Conservation (phyloP, 2,329 filamentous ascomycete species). For the Ampelomyces quisqualis region DNA sequence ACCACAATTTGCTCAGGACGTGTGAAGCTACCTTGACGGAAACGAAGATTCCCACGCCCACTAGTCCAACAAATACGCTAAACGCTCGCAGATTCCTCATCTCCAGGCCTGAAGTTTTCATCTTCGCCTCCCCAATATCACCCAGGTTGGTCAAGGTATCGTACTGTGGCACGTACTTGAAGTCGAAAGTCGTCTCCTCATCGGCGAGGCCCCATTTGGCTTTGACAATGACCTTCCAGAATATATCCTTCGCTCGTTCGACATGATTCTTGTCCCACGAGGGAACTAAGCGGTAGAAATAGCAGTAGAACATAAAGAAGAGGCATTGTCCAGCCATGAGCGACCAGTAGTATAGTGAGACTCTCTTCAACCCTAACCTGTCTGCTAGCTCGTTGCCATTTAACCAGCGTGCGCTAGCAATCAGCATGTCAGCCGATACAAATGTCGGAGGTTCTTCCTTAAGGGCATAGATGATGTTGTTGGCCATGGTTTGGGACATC, state of each 20-base stretch:
- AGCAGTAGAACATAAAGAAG: slow-evolving; percentile 61
- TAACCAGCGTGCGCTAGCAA: slow-evolving; percentile 67
- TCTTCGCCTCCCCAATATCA: slow-evolving; percentile 44
- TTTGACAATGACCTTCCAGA: slow-evolving; percentile 63
- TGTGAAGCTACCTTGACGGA: slow-evolving; percentile 28
- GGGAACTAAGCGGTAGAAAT: slow-evolving; percentile 53
- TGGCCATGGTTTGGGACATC: slow-evolving; percentile 65
- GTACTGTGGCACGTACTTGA: slow-evolving; percentile 67
- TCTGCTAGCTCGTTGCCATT: slow-evolving; percentile 66
- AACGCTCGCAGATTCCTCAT: slow-evolving; percentile 52
- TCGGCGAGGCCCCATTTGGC: slow-evolving; percentile 64
- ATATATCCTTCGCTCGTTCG: slow-evolving; percentile 51
- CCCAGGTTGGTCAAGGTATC: slow-evolving; percentile 53
- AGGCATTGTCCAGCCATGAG: slow-evolving; percentile 66
- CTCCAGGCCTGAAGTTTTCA: slow-evolving; percentile 46
- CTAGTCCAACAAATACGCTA: slow-evolving; percentile 41
- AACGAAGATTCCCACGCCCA: slow-evolving; percentile 27
- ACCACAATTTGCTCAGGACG: slow-evolving; percentile 23
- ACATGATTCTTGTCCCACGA: slow-evolving; percentile 56
- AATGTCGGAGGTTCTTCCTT: slow-evolving; percentile 65
- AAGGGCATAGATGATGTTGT: slow-evolving; percentile 73
- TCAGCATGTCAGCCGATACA: slow-evolving; percentile 65
- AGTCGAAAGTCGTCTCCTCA: slow-evolving; percentile 64
- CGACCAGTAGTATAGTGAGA: slow-evolving; percentile 59
- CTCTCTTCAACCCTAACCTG: slow-evolving; percentile 59